Base-by-base conservation (phyloP, 2,329 filamentous ascomycete species). In the Neurospora crassa region DNA sequence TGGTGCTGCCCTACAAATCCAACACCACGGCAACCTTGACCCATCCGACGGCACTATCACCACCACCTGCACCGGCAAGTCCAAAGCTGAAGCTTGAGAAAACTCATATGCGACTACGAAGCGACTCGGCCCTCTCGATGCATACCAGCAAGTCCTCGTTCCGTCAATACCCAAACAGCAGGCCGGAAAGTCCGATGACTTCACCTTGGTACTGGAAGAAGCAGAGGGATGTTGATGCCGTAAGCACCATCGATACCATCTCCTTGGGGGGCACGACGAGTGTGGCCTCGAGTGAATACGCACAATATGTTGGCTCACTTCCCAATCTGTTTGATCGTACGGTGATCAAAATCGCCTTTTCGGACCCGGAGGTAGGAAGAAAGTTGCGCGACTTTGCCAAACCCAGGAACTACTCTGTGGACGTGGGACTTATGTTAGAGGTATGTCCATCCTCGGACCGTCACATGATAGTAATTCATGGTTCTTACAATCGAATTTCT, bases 331-430 rank as follows among this genome's bases (percentile, higher is more conserved):
- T 87, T 70, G 82, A 84, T 29, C 78, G 79, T 5, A 84, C 86
- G 37, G 82, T 85, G 34, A 84, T 88, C 70, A 82, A 84, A 67
- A 79, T 85, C 73, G 84, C 85, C 1, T 80, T 88, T 68, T 81
- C 83, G 73, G 83, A 87, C 72, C 82, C 84, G 0, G 79, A 79
- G 4, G 84, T 84, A 0, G 82, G 82, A 1, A 80, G 82, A 71
- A 81, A 83, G 41, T 77, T 89, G 24, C 80, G 83, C 70, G 81
- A 80, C 63, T 88, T 87, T 76, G 84, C 85, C n/a, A 81, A 83
- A 68, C 80, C 77, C 40, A 79, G 80, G 41, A 81, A 83, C 42
- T 83, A 81, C 70, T 83, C 81, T 1, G 83, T 86, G 70, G 84
- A 86, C 72, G 79, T 89, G 71, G 85, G 84, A 70, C 85, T 86